Percentiles rank a stretch among this genome's conserved stretches.
Conservation (phyloP, 495 filamentous ascomycete species). For the Aspergillus homomorphus region DNA sequence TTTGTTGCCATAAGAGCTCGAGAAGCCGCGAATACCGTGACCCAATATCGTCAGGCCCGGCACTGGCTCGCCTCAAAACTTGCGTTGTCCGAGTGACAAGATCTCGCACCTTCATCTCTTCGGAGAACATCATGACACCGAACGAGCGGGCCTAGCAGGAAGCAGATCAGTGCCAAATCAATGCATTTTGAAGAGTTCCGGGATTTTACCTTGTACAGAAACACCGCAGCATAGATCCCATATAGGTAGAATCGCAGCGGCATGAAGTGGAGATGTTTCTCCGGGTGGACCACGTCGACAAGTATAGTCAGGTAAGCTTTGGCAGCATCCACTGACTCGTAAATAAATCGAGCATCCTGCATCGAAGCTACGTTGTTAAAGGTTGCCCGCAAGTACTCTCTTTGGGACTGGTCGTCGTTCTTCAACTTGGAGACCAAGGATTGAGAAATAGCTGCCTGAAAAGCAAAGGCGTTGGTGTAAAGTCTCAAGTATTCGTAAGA, state of each 20-base stretch:
- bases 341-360: slow-evolving; percentile 61
- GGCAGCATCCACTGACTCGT: slow-evolving; percentile 61
- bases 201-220: slow-evolving; percentile 48
- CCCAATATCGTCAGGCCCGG: slow-evolving; percentile 52
- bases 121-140: slow-evolving; percentile 48
- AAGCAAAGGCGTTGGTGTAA: slow-evolving; percentile 66
- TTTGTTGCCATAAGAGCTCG: slow-evolving; percentile 50
- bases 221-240: slow-evolving; percentile 55
- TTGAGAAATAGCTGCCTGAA: slow-evolving; percentile 62
- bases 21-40: slow-evolving; percentile 54
- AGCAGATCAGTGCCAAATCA: no score
- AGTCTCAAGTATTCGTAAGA: slow-evolving; percentile 63
- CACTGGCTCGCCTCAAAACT: slow-evolving; percentile 50
- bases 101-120: slow-evolving; percentile 52
- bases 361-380: slow-evolving; percentile 55
- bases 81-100: slow-evolving; percentile 51
- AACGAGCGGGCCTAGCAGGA: slow-evolving; percentile 46
- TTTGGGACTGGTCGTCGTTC: slow-evolving; percentile 33
- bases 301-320: slow-evolving; percentile 56
- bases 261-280: slow-evolving; percentile 57
- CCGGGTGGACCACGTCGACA: slow-evolving; percentile 52
- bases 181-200: background rate
- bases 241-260: slow-evolving; percentile 59
- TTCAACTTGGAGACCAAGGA: slow-evolving; percentile 46
- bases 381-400: slow-evolving; percentile 42